Percentiles rank a stretch among this genome's conserved stretches.
These are phyloP conservation scores for Firmiana major DNA, from an alignment of 345 rosid species.

Conservation along the genomic window DNA sequence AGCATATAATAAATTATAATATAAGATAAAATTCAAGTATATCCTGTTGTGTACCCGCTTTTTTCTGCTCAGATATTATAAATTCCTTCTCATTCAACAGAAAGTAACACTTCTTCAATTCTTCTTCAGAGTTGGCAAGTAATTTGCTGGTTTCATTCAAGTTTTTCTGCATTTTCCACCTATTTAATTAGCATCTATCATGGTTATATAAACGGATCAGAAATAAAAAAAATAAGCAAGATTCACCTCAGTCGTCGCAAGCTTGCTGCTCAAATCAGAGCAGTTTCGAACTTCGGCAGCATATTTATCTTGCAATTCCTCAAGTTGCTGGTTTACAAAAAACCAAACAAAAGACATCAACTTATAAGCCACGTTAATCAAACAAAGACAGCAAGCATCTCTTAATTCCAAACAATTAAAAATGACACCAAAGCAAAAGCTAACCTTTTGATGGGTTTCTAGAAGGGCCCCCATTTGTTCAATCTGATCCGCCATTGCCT, in stretches of 20 bases:
- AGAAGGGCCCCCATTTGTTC: conserved; percentile 70
- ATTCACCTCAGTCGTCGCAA: conserved; percentile 70
- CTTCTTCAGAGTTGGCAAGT: conserved; percentile 65
- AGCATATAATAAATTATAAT: neutral
- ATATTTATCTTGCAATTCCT: conserved; percentile 76
- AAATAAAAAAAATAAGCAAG: neutral
- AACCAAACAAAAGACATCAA: neutral
- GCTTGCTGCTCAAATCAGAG: conserved; percentile 64
- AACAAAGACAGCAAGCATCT: neutral
- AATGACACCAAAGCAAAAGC: conserved; percentile 15
- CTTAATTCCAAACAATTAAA: neutral
- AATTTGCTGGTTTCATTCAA: conserved; percentile 59
- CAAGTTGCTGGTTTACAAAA: conserved; percentile 57
- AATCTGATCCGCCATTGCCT: conserved; percentile 94
- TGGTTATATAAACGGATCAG: neutral
- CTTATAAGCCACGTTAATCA: neutral
- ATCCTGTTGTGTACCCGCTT: conserved; percentile 52
- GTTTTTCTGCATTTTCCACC: conserved; percentile 49
- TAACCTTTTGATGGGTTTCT: conserved; percentile 80
- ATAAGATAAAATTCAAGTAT: neutral
- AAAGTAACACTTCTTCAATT: conserved; percentile 72
- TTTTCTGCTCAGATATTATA: conserved; percentile 81
- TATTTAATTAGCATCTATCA: neutral
- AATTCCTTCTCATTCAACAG: conserved; percentile 75
- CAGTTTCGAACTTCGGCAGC: conserved; percentile 62